phyloP scores from a whole-genome alignment of 768 basidiomycete species.

The Kwoniella pini region DNA sequence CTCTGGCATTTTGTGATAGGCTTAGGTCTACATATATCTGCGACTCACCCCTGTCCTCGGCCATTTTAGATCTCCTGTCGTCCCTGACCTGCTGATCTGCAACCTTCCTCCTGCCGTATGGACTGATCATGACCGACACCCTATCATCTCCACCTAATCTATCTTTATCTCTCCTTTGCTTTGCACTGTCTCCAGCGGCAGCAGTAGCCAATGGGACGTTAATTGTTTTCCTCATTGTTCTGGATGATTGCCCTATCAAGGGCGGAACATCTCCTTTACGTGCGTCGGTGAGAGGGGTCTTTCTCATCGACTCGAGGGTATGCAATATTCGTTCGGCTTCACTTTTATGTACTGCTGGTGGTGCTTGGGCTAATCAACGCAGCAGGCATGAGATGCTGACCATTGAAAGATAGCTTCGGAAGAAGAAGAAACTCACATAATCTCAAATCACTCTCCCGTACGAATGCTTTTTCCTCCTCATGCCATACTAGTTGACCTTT shows the following conservation, averaged over 20 bases:
- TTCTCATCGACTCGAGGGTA: conserved; percentile 42
- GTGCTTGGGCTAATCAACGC: conserved; percentile 18
- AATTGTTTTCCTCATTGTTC: conserved; percentile 42
- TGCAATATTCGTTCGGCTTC: conserved; percentile 49
- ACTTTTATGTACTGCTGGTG: conserved; percentile 29
- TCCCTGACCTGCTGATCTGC: conserved; percentile 34
- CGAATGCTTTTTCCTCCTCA: conserved; percentile 43
- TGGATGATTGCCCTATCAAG: conserved; percentile 39
- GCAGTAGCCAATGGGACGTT: conserved; percentile 47
- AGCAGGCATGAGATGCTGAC: neutral
- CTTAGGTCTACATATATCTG: no score
- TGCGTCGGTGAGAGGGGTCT: conserved; percentile 43
- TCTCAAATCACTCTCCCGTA: conserved; percentile 39
- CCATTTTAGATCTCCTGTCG: conserved; percentile 16
- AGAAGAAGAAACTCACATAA: conserved; percentile 23
- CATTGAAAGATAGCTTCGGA: neutral
- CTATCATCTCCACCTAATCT: conserved; percentile 31
- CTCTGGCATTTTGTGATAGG: neutral
- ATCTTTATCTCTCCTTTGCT: conserved; percentile 34
- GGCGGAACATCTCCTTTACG: conserved; percentile 25
- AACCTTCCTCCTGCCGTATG: conserved; percentile 42
- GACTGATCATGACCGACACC: conserved; percentile 50
- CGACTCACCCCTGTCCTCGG: conserved; percentile 20
- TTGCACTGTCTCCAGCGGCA: conserved; percentile 39
- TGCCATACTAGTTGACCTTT: conserved; percentile 47